Conservation (phyloP, 1,284 basidiomycete genomes). For the Ustilago xerochloae region DNA sequence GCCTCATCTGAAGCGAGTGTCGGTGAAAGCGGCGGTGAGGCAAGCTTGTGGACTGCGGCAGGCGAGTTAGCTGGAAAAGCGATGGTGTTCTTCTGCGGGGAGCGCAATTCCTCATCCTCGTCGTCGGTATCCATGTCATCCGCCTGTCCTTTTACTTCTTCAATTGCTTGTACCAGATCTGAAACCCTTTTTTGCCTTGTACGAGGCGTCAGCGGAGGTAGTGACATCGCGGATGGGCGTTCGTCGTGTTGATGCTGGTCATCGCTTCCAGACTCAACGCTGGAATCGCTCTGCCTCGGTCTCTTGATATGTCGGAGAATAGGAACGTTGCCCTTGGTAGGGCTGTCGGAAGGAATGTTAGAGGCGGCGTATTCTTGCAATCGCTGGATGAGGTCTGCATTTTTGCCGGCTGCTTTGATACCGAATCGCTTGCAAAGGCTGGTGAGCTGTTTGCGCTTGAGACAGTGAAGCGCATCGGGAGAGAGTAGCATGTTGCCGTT, state of each 20-base stretch:
- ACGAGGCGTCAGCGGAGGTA: conserved; percentile 33
- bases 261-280: conserved; percentile 23
- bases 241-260: conserved; percentile 4
- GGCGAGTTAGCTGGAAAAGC: conserved; percentile 13
- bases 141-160: conserved; percentile 31
- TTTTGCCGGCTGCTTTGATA: conserved; percentile 53
- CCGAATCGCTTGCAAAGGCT: conserved; percentile 52
- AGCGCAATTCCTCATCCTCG: conserved; percentile 6
- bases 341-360: conserved; percentile 42
- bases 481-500: conserved; percentile 45
- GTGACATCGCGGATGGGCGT: background rate
- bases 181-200: conserved; percentile 36
- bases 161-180: conserved; percentile 40
- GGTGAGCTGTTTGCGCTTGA: conserved; percentile 57
- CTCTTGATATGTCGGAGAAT: conserved; percentile 45
- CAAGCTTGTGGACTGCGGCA: background rate
- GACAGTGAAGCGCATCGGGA: conserved; percentile 52
- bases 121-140: conserved; percentile 34
- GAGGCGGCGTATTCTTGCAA: conserved; percentile 45
- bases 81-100: conserved; percentile 29
- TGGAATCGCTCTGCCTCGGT: conserved; percentile 33
- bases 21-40: conserved; percentile 8
- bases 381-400: conserved; percentile 41
- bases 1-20: background rate
- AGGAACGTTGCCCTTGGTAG: conserved; percentile 44